Evolutionary conservation across 1,284 basidiomycete genomes (phyloP).

Genomic region (Ganoderma multipileum): DNA sequence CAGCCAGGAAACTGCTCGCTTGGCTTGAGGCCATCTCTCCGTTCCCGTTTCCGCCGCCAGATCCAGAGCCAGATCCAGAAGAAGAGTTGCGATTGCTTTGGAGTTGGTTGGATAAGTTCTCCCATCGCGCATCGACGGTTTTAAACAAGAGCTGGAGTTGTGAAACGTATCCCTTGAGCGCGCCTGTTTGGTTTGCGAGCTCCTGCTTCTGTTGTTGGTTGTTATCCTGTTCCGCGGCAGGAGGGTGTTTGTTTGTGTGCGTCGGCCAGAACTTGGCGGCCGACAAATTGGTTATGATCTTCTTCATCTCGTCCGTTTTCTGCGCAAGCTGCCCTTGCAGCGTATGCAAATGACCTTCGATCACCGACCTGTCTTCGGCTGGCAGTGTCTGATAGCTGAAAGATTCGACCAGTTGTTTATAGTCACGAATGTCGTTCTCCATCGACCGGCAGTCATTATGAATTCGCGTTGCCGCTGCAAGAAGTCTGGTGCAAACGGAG

Average conservation of each 20-base stretch:
- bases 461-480: slow-evolving; percentile 21
- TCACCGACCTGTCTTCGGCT: slow-evolving; percentile 24
- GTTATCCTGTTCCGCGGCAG: slow-evolving; percentile 9
- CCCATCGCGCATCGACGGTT: slow-evolving; percentile 23
- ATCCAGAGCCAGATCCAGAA: not conserved
- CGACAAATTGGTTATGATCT: slow-evolving; percentile 17
- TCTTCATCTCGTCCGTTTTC: slow-evolving; percentile 26
- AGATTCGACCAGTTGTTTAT: slow-evolving; percentile 29
- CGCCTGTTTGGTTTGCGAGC: slow-evolving; percentile 16
- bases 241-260: slow-evolving; percentile 15
- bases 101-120: slow-evolving; percentile 19
- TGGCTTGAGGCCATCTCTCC: slow-evolving; percentile 10
- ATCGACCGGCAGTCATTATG: slow-evolving; percentile 26
- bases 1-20: slow-evolving; percentile 26
- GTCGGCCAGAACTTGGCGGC: slow-evolving; percentile 27
- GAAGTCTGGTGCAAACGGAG: slow-evolving; percentile 13
- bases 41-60: slow-evolving; percentile 1
- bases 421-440: slow-evolving; percentile 30
- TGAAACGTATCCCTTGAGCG: slow-evolving; percentile 19
- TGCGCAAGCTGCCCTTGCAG: slow-evolving; percentile 22
- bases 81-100: slow-evolving; percentile 17
- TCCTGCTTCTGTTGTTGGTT: slow-evolving; percentile 14
- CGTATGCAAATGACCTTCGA: slow-evolving; percentile 26
- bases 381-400: slow-evolving; percentile 27
- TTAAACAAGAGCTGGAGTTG: slow-evolving; percentile 23